Evolutionary conservation across 2,329 filamentous ascomycete species (phyloP).

Genomic region (Trichoderma sp.): DNA sequence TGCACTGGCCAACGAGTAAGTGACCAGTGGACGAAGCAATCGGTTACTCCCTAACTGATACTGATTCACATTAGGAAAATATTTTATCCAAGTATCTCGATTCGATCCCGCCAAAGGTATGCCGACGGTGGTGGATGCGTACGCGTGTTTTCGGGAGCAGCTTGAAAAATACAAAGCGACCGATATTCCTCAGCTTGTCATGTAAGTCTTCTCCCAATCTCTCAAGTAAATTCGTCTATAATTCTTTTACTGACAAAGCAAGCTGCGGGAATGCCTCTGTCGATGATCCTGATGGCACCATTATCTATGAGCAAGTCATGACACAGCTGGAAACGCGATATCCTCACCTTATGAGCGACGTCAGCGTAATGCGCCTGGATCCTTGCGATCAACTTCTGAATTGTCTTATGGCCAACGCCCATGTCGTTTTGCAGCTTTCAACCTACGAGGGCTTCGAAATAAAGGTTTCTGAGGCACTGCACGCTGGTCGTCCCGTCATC

Average conservation of each 20-base stretch:
- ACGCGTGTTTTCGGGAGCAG: constrained; percentile 69
- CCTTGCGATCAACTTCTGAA: constrained; percentile 83
- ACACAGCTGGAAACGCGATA: constrained; percentile 66
- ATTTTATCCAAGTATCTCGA: constrained; percentile 79
- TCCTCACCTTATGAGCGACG: constrained; percentile 63
- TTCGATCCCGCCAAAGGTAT: constrained; percentile 87
- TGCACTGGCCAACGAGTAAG: constrained; percentile 59
- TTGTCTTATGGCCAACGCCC: constrained; percentile 70
- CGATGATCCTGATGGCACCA: constrained; percentile 76
- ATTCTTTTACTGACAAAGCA: not conserved
- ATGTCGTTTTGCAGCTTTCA: constrained; percentile 77
- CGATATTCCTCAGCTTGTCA: constrained; percentile 68
- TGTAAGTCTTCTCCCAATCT: constrained; percentile 47
- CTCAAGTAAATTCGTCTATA: not conserved
- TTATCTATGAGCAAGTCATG: constrained; percentile 74
- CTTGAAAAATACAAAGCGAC: constrained; percentile 56
- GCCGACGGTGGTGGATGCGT: constrained; percentile 74
- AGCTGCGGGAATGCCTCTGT: constrained; percentile 75
- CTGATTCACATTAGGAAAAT: constrained; percentile 54
- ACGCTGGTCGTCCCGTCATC: constrained; percentile 79
- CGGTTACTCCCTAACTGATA: not conserved
- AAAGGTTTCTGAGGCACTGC: constrained; percentile 81
- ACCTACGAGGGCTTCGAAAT: constrained; percentile 85
- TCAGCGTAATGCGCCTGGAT: constrained; percentile 76
- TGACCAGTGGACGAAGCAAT: not conserved